Evolutionary conservation across 495 filamentous ascomycete species (phyloP), one percentile per base, ranked within the genome.

Genomic region (Aspergillus coremiiformis): DNA sequence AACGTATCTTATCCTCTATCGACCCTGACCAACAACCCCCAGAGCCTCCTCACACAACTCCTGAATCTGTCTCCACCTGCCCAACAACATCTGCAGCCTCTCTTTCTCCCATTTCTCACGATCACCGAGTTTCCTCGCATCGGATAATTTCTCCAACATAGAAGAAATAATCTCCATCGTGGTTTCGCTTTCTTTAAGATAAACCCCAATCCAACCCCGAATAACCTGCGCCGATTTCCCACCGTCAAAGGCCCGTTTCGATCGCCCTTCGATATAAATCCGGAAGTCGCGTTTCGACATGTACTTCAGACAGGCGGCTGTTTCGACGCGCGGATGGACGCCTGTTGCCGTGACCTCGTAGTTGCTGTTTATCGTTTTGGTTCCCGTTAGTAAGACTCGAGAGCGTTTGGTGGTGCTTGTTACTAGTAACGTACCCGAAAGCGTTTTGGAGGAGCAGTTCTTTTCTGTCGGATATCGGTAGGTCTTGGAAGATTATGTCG

Each of bases 281-380:
- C 62, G 47, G 68, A 67, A 73, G 20, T 62, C 46, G 4, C 46
- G 42, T 6, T 58, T 57, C 6, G 57, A 55, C 58, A 68, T 66
- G 44, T 62, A 66, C 37, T 60, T 64, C 15, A 67, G 62, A 35
- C 81, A 65, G 26, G 81, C 65, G 8, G 78, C 85, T 14, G 81
- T 78, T 61, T 83, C 69, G 4, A 83, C 83, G 14, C 80, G 80
- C 73, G 56, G 82, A 85, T 22, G n/a, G n/a, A 77, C 74, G 0
- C 72, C 75, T 10, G 72, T 59, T 2, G 62, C 49, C 43, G 79
- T 79, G 0, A 86, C 59, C 54, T 78, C 69, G 54, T 84, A 86
- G 20, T 77, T 75, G 1, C 69, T 74, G 29, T 44, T 14, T 4
- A n/a, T n/a, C n/a, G n/a, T 45, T 20, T 33, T 45, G 19, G 12